A percentile compares a stretch with the other conserved stretches of the same genome.
Evolutionary conservation across 257 asterid genomes (phyloP).

Genomic region (Solanum habrochaites): DNA sequence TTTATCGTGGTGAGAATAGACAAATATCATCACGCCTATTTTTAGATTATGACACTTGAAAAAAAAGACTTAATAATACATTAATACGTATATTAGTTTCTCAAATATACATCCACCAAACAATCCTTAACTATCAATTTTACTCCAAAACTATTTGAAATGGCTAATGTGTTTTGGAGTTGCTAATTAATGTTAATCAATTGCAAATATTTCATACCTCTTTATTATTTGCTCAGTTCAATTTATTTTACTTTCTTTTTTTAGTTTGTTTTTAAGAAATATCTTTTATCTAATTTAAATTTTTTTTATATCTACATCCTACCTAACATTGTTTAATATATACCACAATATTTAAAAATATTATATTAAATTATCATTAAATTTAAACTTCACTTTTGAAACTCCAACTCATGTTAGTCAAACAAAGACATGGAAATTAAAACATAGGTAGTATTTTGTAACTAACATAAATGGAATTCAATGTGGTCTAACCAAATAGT

Average conservation of each 20-base stretch:
- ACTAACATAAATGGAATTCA: background rate
- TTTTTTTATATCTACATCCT: too few species aligned
- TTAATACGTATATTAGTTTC: background rate
- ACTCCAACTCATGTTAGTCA: background rate
- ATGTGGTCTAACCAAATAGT: background rate
- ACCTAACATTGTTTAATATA: background rate
- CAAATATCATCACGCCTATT: too few species aligned
- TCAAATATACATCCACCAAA: background rate
- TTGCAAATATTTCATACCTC: background rate
- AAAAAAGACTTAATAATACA: too few species aligned
- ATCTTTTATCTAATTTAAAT: too few species aligned
- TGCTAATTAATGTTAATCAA: background rate
- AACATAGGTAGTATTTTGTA: background rate
- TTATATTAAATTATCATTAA: background rate
- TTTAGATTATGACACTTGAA: too few species aligned
- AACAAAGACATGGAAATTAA: background rate
- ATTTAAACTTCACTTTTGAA: background rate
- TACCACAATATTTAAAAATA: rapidly evolving
- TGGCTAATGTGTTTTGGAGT: background rate
- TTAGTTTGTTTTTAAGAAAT: background rate
- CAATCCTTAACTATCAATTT: background rate
- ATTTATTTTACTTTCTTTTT: background rate
- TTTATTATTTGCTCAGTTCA: background rate
- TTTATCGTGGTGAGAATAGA: too few species aligned
- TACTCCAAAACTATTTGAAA: background rate